Evolutionary conservation across 164 flowering plant species (phyloP).

Genomic region (Nelumbo lutea): DNA sequence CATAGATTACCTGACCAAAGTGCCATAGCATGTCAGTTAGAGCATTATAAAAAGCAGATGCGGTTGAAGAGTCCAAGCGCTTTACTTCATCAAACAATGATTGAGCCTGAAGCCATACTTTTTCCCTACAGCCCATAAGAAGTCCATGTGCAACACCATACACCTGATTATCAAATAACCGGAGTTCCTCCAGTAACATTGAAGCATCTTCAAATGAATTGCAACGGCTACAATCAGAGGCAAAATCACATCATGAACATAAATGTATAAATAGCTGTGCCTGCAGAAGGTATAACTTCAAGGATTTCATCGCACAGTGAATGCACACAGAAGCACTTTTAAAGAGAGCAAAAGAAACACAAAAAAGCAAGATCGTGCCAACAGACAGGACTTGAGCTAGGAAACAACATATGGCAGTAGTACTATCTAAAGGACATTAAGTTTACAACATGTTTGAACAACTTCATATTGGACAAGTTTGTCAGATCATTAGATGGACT

Average conservation of each 20-base stretch:
- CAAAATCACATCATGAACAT: slow-evolving; percentile 5
- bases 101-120: slow-evolving; percentile 74
- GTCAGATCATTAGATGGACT: no score
- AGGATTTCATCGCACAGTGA: neutral
- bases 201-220: slow-evolving; percentile 93
- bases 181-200: slow-evolving; percentile 85
- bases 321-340: neutral
- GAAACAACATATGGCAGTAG: neutral
- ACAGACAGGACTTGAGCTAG: neutral
- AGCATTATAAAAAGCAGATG: slow-evolving; percentile 98
- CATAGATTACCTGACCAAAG: slow-evolving; percentile 80
- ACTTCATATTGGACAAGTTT: no score
- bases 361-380: neutral
- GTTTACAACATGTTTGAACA: no score
- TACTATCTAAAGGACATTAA: neutral
- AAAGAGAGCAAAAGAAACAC: neutral
- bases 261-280: neutral
- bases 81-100: slow-evolving; percentile 87
- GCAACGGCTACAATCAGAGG: slow-evolving; percentile 70
- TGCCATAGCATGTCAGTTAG: slow-evolving; percentile 98
- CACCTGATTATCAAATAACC: slow-evolving; percentile 76
- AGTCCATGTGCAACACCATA: slow-evolving; percentile 98
- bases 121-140: slow-evolving; percentile 69
- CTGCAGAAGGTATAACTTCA: neutral
- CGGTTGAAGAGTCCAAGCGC: slow-evolving; percentile 85